phyloP scores from a whole-genome alignment of 2,329 filamentous ascomycete genomes.

The Mariannaea sp. region DNA sequence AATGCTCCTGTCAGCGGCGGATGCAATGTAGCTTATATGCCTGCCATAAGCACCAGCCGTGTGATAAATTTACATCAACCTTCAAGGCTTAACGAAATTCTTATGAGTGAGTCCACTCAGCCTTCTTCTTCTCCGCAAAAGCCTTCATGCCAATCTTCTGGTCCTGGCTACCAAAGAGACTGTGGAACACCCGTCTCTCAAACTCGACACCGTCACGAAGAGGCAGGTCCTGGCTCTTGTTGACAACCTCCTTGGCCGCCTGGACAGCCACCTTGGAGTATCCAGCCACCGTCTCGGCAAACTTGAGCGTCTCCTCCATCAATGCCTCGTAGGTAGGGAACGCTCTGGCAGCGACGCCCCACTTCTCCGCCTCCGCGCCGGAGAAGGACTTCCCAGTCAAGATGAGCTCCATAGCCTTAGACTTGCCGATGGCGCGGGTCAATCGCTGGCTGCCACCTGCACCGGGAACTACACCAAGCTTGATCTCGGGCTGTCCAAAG shows the following conservation, averaged over 20 bases:
- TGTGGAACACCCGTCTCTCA: conserved; percentile 91
- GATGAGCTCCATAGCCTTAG: conserved; percentile 88
- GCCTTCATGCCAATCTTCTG: conserved; percentile 98
- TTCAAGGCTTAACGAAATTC: neutral
- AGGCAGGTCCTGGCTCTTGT: conserved; percentile 93
- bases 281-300: conserved; percentile 86
- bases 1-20: conserved; percentile 1
- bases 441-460: conserved; percentile 90
- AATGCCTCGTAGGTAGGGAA: conserved; percentile 82
- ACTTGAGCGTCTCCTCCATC: conserved; percentile 78
- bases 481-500: conserved; percentile 97
- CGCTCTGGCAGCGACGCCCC: conserved; percentile 85
- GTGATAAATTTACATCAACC: neutral
- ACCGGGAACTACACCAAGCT: conserved; percentile 89
- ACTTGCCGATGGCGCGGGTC: conserved; percentile 81
- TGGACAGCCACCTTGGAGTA: conserved; percentile 87
- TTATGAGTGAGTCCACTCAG: conserved; percentile 85
- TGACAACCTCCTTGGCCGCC: conserved; percentile 96
- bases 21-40: neutral
- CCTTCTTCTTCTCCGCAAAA: conserved; percentile 92
- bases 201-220: conserved; percentile 92
- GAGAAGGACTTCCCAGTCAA: conserved; percentile 84
- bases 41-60: conserved; percentile 14
- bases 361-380: conserved; percentile 82
- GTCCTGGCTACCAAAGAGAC: conserved; percentile 89